Evolutionary conservation across 805 yeast species (phyloP), one percentile per base, ranked within the genome.

Genomic region (Candida qinlingensis): DNA sequence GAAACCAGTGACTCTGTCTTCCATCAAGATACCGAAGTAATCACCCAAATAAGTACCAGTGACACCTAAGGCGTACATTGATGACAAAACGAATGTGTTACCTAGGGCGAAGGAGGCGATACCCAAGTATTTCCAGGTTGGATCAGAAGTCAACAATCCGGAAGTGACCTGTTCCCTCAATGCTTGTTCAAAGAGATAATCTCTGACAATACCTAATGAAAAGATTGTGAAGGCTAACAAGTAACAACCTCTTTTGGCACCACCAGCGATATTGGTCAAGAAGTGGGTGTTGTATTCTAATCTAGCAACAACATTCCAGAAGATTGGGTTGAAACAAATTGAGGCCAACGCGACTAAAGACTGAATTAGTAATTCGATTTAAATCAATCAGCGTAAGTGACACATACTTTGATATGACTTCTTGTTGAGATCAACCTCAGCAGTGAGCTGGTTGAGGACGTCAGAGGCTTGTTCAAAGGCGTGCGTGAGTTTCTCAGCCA

Each of bases 41-140:
- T 94, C 99, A 39, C 99, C 99, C 52, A 94, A 71, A 62, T 94
- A 94, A 9, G 99, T 94, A 27, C 99, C 99, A 11, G 97, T 92
- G 52, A 94, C 80, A 27, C 99, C 99, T 55, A 94, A 75, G 11
- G 85, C 85, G 71, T 81, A 92, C 98, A 94, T 92, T 26, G 97
- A 88, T 31, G 83, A 69, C 33, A 86, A 54, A 3, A 91, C 98
- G 46, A 94, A 77, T 8, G 87, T 67, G 56, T 91, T 90, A 26
- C 99, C 99, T 44, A 74, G 64, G 1, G 66, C 79, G 56, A 90
- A 85, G 3, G 72, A 58, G 1, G 65, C 66, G 27, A 74, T 69
- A 2, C 94, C 96, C 6, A 77, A 58, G n/a, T 68, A 68, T 51
- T 74, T 70, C 49, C 81, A 59, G 6, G 60, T 47, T n/a, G 65